Evolutionary conservation across 2,329 filamentous ascomycete species (phyloP).

Genomic region (Aureobasidium vineae): DNA sequence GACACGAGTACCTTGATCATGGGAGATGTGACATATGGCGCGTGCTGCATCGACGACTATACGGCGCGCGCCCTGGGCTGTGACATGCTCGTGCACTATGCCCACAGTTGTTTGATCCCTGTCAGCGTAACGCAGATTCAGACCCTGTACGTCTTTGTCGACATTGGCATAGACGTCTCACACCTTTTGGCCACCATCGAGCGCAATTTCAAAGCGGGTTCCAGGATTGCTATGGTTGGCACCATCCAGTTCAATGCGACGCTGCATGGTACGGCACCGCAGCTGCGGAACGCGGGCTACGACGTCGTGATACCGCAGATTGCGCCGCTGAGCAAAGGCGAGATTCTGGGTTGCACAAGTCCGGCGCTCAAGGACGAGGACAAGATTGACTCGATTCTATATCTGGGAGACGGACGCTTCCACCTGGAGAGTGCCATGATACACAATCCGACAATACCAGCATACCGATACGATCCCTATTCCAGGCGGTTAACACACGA

Average conservation of each 20-base stretch:
- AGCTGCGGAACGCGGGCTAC: conserved; percentile 81
- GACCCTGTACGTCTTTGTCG: conserved; percentile 96
- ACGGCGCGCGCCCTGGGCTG: conserved; percentile 92
- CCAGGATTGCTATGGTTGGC: conserved; percentile 87
- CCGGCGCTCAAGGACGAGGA: conserved; percentile 61
- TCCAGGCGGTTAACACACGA: conserved; percentile 88
- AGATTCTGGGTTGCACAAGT: conserved; percentile 96
- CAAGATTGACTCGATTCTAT: conserved; percentile 74
- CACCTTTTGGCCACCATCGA: conserved; percentile 85
- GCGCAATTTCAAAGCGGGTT: conserved; percentile 80
- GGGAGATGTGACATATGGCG: conserved; percentile 98
- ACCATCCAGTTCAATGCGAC: conserved; percentile 99
- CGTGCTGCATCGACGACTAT: conserved; percentile 98
- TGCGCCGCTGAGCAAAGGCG: conserved; percentile 85
- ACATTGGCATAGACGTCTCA: conserved; percentile 89
- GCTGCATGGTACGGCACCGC: conserved; percentile 76
- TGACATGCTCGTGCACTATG: conserved; percentile 93
- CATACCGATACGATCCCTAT: conserved; percentile 97
- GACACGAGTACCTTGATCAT: conserved; percentile 93
- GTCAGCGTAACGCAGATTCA: conserved; percentile 97
- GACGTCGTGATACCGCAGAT: conserved; percentile 87
- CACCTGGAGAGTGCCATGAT: conserved; percentile 99
- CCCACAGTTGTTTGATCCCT: conserved; percentile 93
- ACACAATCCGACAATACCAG: conserved; percentile 85
- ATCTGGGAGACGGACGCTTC: conserved; percentile 89